Evolutionary conservation across 2,329 filamentous ascomycete species (phyloP).

Genomic region (Scortechinia acanthostroma): DNA sequence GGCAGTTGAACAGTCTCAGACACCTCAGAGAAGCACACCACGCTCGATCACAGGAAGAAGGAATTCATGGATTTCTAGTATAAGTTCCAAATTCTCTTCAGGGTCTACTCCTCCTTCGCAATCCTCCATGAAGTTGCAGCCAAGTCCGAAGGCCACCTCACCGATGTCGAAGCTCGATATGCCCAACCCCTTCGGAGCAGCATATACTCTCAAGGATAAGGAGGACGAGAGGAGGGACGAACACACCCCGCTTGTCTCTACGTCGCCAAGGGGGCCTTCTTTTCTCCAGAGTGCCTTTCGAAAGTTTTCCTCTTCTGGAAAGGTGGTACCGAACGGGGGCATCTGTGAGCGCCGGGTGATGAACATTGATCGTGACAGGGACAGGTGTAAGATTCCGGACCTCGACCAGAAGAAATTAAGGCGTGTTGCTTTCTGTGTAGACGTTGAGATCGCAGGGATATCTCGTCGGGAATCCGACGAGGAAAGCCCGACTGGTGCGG

Average conservation of each 20-base stretch:
- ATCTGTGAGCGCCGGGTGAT: slow-evolving; percentile 66
- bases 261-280: slow-evolving; percentile 48
- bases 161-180: slow-evolving; percentile 7
- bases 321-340: slow-evolving; percentile 16
- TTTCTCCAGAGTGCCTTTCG: slow-evolving; percentile 78
- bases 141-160: slow-evolving; percentile 15
- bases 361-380: slow-evolving; percentile 76
- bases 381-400: slow-evolving; percentile 73
- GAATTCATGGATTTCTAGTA: slow-evolving; percentile 85
- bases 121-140: slow-evolving; percentile 6
- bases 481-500: slow-evolving; percentile 24
- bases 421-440: slow-evolving; percentile 89
- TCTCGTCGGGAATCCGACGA: slow-evolving; percentile 59
- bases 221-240: slow-evolving; percentile 8
- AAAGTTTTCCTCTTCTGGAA: slow-evolving; percentile 65
- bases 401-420: slow-evolving; percentile 75
- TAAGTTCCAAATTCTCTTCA: slow-evolving; percentile 85
- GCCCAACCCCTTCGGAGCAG: not conserved
- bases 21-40: not conserved
- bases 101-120: slow-evolving; percentile 21
- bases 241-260: slow-evolving; percentile 36
- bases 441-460: slow-evolving; percentile 89
- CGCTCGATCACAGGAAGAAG: slow-evolving; percentile 42
- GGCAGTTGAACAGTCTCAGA: no score
- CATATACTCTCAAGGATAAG: slow-evolving; percentile 6